Evolutionary conservation across 2,329 filamentous ascomycete species (phyloP).

Genomic region (Ceratocystiopsis brevicomis): DNA sequence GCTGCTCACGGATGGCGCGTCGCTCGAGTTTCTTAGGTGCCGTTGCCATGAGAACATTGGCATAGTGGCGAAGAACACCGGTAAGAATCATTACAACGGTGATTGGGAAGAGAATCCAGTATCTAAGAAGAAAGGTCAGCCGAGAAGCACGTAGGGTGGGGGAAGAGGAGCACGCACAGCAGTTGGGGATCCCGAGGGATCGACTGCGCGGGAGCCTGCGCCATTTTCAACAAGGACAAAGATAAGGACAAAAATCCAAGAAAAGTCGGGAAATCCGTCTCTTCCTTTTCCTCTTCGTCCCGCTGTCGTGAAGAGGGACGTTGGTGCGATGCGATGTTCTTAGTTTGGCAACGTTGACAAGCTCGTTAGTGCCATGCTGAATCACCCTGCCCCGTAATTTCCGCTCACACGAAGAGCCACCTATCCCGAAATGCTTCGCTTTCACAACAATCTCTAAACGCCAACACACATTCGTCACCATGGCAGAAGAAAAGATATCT

Average conservation of each 20-base stretch:
- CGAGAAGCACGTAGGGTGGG: neutral
- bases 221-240: conserved; percentile 37
- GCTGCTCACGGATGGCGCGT: conserved; percentile 66
- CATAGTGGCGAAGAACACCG: conserved; percentile 89
- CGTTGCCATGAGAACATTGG: conserved; percentile 71
- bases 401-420: conserved; percentile 3
- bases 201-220: conserved; percentile 71
- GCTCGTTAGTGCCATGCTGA: too few species aligned
- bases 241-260: neutral
- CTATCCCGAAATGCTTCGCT: conserved; percentile 1
- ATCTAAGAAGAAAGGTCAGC: conserved; percentile 33
- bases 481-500: conserved; percentile 38
- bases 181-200: conserved; percentile 97
- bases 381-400: too few species aligned
- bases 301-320: neutral
- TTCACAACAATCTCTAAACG: neutral
- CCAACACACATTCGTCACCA: conserved; percentile 9
- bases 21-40: conserved; percentile 67
- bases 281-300: neutral
- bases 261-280: neutral
- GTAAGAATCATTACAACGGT: conserved; percentile 96
- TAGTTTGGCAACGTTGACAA: too few species aligned
- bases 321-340: too few species aligned
- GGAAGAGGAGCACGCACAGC: conserved; percentile 46
- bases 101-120: conserved; percentile 97